phyloP scores from a whole-genome alignment of 129 eudicot species.

The Oenanthe sinensis region DNA sequence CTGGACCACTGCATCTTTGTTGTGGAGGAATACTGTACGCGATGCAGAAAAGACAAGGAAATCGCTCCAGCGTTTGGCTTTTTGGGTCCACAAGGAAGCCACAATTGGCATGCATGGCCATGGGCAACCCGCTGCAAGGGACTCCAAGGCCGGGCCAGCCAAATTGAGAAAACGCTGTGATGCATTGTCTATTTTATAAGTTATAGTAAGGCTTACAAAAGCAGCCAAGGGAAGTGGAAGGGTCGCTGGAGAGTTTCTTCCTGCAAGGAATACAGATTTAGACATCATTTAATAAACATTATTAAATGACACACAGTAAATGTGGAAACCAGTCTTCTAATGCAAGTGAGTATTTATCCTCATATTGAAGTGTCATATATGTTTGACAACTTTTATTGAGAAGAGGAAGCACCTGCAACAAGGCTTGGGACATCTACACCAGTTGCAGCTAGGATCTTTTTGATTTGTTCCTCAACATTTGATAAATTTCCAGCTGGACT shows the following conservation, averaged over 20 bases:
- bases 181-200: constrained; percentile 89
- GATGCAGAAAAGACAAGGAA: constrained; percentile 90
- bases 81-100: constrained; percentile 89
- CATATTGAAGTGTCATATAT: background rate
- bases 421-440: constrained; percentile 33
- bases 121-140: constrained; percentile 95
- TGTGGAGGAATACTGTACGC: constrained; percentile 84
- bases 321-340: background rate
- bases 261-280: constrained; percentile 29
- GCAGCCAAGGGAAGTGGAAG: constrained; percentile 98
- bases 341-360: too few species aligned
- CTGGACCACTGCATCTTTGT: constrained; percentile 75
- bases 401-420: constrained; percentile 54
- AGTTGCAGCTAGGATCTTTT: constrained; percentile 19
- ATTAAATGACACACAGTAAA: background rate
- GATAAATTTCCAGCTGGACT: constrained; percentile 22
- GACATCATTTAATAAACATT: background rate
- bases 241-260: constrained; percentile 62
- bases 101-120: constrained; percentile 99
- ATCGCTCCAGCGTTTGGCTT: constrained; percentile 91
- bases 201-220: constrained; percentile 94
- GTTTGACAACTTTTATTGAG: background rate
- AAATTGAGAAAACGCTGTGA: constrained; percentile 81
- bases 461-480: constrained; percentile 19
- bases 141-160: constrained; percentile 81